These are phyloP conservation scores for Pluteus cervinus DNA, from an alignment of 768 basidiomycete genomes.

Conservation along the genomic window DNA sequence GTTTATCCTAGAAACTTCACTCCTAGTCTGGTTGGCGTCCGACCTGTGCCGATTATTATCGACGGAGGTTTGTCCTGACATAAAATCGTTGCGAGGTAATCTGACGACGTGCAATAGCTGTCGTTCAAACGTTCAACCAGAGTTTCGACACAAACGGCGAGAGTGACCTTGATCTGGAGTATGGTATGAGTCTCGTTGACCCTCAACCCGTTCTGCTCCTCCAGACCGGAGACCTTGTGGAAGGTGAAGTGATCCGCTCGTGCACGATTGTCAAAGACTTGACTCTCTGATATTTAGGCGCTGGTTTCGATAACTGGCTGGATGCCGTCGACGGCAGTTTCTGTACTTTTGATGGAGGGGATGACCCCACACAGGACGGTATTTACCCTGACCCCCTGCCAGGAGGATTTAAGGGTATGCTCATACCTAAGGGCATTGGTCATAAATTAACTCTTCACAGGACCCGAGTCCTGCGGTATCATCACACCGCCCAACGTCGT, in stretches of 20 bases:
- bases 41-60: conserved; percentile 27
- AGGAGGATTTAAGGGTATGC: conserved; percentile 26
- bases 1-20: conserved; percentile 25
- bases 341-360: conserved; percentile 40
- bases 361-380: conserved; percentile 28
- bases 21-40: conserved; percentile 26
- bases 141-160: conserved; percentile 47
- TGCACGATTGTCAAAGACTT: background rate
- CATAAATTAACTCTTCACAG: conserved; percentile 8
- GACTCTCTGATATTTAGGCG: conserved; percentile 19
- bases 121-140: conserved; percentile 32
- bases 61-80: conserved; percentile 25
- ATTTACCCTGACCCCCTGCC: background rate
- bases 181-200: conserved; percentile 41
- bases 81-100: background rate
- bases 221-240: conserved; percentile 35
- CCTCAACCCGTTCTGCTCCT: conserved; percentile 34
- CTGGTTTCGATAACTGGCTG: conserved; percentile 40
- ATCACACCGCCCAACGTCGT: conserved; percentile 28
- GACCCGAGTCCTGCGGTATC: conserved; percentile 31
- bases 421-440: conserved; percentile 22
- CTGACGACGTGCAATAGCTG: conserved; percentile 27
- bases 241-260: conserved; percentile 21
- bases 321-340: conserved; percentile 39
- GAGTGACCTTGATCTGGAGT: conserved; percentile 54